Evolutionary conservation across 495 filamentous ascomycete genomes (phyloP), one percentile per base, ranked within the genome.

Genomic region (Tuber borchii): DNA sequence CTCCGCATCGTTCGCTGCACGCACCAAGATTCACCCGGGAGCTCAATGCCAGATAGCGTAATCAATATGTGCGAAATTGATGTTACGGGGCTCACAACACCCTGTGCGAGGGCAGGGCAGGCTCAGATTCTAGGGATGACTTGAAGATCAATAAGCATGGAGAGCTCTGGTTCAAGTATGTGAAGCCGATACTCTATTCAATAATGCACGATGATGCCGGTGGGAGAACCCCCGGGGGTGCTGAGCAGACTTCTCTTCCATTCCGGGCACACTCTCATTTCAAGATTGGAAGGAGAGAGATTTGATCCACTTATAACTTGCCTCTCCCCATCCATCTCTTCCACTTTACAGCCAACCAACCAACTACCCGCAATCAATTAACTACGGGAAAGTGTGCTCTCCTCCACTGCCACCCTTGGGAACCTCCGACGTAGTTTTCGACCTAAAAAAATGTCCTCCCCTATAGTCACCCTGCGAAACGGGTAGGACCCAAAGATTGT

Each of bases 1-100:
- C 91, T 92, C 0, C 88, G 93, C 78, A 88, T 97, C 17, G 90
- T 93, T 20, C 81, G 94, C 22, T 95, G 94, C 85, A 37, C 1
- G 34, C 34, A 37, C 34, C 34, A 87, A 70, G 92, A 97, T 84
- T 88, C 87, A 0, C 44, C 82, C 9, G 93, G 93, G 0, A 85
- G 85, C 17, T 93, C 94, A 0, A 86, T 97, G 39, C 75, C 85
- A 19, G 89, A 86, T 71, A 93, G 91, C 2, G 92, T 91, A 82
- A 88, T 97, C 78, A 93, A 97, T 83, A 93, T 97, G 81, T 97
- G 94, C 94, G 94, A 97, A 85, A 95, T 94, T 26, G 93, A 97
- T 81, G 90, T 88, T 72, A 89, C 89, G 40, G 94, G 94, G 17
- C 90, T 91, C 42, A 97, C 83, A 94, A 97, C 84, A 93, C 97